Base-by-base conservation (phyloP, 352 stramenopile genomes). In the Pythium monospermum region DNA sequence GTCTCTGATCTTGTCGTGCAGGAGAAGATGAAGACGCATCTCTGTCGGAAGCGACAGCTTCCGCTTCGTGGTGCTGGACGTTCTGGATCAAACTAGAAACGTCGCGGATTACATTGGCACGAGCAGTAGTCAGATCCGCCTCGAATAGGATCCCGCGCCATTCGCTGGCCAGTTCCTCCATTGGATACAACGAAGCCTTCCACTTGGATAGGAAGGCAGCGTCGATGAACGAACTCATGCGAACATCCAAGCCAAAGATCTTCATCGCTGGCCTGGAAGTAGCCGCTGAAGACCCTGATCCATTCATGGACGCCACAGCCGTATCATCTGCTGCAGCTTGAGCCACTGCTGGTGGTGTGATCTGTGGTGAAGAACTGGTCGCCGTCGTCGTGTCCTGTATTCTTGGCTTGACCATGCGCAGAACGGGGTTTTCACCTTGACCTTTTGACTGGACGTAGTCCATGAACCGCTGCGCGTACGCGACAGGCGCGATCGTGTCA, bases 401-500 rank as follows among this genome's bases (percentile, higher is more conserved):
- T n/a, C 45, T 25, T 1, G 40, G 55, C 25, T 63, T 41, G n/a
- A 57, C 53, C 22, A 53, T 26, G n/a, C 53, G 72, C 16, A 83
- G 47, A 3, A 86, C 49, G 7, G 69, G 68, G 18, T 76, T 60
- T 1, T 64, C 40, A 12, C 66, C 54, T 45, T 31, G 53, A 45
- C 21, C 57, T 27, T 69, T 43, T 0, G 53, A 61, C 30, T 65
- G 53, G 15, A 75, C 59, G 33, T 72, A 83, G 3, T 68, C 31
- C 33, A 76, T 43, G 56, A 85, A 88, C 36, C 73, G 63, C 37
- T 68, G 39, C 37, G 76, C 61, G 48, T 88, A 88, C n/a, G 27
- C 44, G 5, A 47, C 51, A 3, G 57, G 5, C 22, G 64, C 42
- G 6, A 88, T 72, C 19, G 50, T 36, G 12, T 62, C 54, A 2